Conservation (phyloP, 2,329 filamentous ascomycete species). For the Pleoardoris graminearum region DNA sequence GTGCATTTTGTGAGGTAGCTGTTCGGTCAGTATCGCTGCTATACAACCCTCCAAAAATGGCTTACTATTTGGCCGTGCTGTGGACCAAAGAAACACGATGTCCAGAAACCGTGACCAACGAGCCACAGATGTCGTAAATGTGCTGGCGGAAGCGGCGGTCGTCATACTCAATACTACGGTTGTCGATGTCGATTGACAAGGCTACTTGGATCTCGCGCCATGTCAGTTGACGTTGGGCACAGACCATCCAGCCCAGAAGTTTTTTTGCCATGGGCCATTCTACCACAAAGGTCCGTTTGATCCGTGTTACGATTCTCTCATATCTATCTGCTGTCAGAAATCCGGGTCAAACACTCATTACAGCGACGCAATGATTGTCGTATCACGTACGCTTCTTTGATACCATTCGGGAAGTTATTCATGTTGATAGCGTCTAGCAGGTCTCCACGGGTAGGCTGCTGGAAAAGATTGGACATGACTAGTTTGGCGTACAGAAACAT, state of each 20-base stretch:
- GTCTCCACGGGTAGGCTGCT: constrained; percentile 17
- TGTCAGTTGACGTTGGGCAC: constrained; percentile 29
- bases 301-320: constrained; percentile 27
- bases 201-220: constrained; percentile 36
- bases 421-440: constrained; percentile 19
- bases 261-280: constrained; percentile 24
- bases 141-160: constrained; percentile 21
- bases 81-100: constrained; percentile 26
- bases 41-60: no score
- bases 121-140: constrained; percentile 34
- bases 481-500: constrained; percentile 37
- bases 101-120: constrained; percentile 15
- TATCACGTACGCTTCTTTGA: constrained; percentile 28
- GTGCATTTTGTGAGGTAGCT: constrained; percentile 27
- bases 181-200: constrained; percentile 25
- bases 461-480: constrained; percentile 24
- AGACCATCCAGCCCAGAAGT: constrained; percentile 34
- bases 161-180: constrained; percentile 25
- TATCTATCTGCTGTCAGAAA: constrained; percentile 18
- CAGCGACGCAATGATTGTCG: neutral
- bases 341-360: neutral
- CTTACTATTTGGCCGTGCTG: constrained; percentile 29
- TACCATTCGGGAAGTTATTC: constrained; percentile 21
- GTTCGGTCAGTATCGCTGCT: neutral
- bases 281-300: constrained; percentile 11